Percentiles rank a stretch among this genome's conserved stretches.
These are phyloP conservation scores for Pelargonium fulgidum DNA, from an alignment of 441 rosid species.

Conservation along the genomic window DNA sequence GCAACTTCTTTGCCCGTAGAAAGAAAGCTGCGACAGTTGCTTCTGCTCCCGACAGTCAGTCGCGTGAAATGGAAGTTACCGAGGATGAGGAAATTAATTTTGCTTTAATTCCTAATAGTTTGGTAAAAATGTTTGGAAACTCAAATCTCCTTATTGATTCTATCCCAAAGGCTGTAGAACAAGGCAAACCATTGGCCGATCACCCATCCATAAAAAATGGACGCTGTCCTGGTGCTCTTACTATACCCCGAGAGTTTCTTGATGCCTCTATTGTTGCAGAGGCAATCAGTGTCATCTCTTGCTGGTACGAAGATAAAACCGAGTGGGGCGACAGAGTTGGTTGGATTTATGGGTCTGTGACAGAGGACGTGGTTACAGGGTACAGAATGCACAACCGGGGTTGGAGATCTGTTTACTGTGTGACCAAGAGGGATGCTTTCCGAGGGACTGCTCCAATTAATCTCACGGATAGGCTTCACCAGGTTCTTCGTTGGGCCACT, in stretches of 20 bases:
- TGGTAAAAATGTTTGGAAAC: slow-evolving; percentile 39
- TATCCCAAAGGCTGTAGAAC: slow-evolving; percentile 69
- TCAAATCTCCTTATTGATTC: slow-evolving; percentile 61
- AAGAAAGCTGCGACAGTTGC: slow-evolving; percentile 33
- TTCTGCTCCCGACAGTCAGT: slow-evolving; percentile 30
- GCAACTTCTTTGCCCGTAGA: slow-evolving; percentile 47
- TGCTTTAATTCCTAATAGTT: slow-evolving; percentile 51
- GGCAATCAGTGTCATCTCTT: slow-evolving; percentile 75
- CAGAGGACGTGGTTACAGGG: slow-evolving; percentile 73
- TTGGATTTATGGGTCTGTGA: slow-evolving; percentile 69
- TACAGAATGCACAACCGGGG: slow-evolving; percentile 73
- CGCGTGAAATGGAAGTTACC: too few species aligned
- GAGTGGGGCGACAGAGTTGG: slow-evolving; percentile 72
- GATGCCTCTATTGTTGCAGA: slow-evolving; percentile 79
- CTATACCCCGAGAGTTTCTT: slow-evolving; percentile 61
- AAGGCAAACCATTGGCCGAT: slow-evolving; percentile 63
- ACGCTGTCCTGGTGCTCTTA: slow-evolving; percentile 73
- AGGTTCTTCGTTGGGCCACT: slow-evolving; percentile 75
- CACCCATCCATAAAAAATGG: slow-evolving; percentile 51
- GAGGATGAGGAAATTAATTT: slow-evolving; percentile 56
- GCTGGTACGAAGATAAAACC: slow-evolving; percentile 70
- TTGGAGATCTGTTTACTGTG: slow-evolving; percentile 62
- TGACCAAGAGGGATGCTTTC: slow-evolving; percentile 61
- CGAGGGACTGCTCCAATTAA: slow-evolving; percentile 69
- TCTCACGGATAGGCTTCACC: slow-evolving; percentile 66